Base-by-base conservation (phyloP, 2,329 filamentous ascomycete species). In the Rhexocercosporidium sp. region DNA sequence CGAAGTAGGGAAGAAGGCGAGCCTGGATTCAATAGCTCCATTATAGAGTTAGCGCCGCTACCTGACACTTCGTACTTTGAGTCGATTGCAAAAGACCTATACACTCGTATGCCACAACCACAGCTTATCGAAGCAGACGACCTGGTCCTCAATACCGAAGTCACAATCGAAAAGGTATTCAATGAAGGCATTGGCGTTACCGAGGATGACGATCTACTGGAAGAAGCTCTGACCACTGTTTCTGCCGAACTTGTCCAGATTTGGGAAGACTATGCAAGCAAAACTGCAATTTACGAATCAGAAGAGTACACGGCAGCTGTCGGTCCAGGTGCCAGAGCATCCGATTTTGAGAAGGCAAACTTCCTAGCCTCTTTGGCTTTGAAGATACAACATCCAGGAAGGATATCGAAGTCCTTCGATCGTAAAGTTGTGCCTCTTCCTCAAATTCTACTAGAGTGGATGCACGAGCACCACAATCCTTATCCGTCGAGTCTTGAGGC, bases 371-470 rank as follows among this genome's bases (percentile, higher is more conserved):
- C 88, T 34, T 83, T 97, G 27, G 84, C 96, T 44, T 85, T 98
- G 44, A 89, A 89, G 69, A 86, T 97, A 65, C 91, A 94, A 73
- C 93, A 97, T 78, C 87, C 89, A 56, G 74, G 79, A n/a, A 69
- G 68, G 18, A 64, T 70, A 14, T 46, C 67, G 12, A 71, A 66
- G 14, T 64, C 69, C 22, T 72, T 71, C 60, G 66, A 62, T 34
- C 63, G 60, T 3, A 72, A 63, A 47, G 53, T 65, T n/a, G 82
- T 83, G 1, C 85, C 92, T 0, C 82, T 96, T 20, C 93, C 95
- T 0, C 90, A 91, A 75, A 86, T 94, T 18, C 82, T 98, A 16
- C 89, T 97, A 69, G 86, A 92, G 73, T 98, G 95, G 95, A 83
- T 97, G 70, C 86, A 92, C 64, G 83, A 84, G 18, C 87, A 92